Conservation (phyloP, 768 basidiomycete genomes). For the Rhizopogon vinicolor region DNA sequence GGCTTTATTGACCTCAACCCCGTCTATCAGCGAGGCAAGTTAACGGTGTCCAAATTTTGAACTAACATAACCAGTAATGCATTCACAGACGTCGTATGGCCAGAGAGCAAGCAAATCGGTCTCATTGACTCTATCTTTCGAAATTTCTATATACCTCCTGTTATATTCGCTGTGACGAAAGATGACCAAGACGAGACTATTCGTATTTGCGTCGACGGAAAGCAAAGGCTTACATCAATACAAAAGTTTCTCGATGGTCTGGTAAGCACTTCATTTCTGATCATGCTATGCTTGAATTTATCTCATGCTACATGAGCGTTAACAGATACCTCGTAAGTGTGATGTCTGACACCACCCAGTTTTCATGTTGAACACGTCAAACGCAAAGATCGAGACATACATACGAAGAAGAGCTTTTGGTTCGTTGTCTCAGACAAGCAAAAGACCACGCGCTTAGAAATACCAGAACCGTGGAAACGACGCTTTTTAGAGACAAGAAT, state of each 20-base stretch:
- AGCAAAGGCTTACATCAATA: slow-evolving; percentile 46
- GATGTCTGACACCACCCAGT: neutral
- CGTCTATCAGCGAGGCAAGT: slow-evolving; percentile 65
- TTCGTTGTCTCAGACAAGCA: slow-evolving; percentile 47
- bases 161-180: slow-evolving; percentile 41
- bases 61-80: neutral
- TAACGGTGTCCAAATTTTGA: neutral
- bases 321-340: slow-evolving; percentile 51
- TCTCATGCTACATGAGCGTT: slow-evolving; percentile 7
- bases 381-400: slow-evolving; percentile 48
- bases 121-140: slow-evolving; percentile 48
- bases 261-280: slow-evolving; percentile 18
- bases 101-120: slow-evolving; percentile 56
- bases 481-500: slow-evolving; percentile 52
- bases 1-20: slow-evolving; percentile 69
- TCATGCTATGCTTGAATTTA: neutral
- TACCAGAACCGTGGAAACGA: slow-evolving; percentile 49
- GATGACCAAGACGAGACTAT: slow-evolving; percentile 39
- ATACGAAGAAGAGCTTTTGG: slow-evolving; percentile 60
- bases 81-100: slow-evolving; percentile 69
- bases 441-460: slow-evolving; percentile 40
- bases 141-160: slow-evolving; percentile 50
- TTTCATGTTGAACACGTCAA: slow-evolving; percentile 14
- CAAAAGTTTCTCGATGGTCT: slow-evolving; percentile 44
- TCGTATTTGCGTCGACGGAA: slow-evolving; percentile 48